These are phyloP conservation scores for Yamadazyma mexicana DNA, from an alignment of 1,139 yeast species.

Conservation along the genomic window DNA sequence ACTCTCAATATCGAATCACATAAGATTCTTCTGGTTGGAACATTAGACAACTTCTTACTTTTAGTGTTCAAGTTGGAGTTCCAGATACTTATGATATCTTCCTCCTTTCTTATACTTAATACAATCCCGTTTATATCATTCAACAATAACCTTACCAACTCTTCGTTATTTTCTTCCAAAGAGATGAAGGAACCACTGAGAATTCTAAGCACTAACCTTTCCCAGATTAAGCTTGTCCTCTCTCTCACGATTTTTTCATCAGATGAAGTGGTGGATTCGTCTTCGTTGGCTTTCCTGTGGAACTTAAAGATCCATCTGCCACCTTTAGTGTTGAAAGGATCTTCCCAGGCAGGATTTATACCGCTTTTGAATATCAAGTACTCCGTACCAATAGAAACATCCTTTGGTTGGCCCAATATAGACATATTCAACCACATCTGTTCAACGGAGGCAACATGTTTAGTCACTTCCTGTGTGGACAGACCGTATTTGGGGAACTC, in stretches of 20 bases:
- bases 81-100: constrained; percentile 55
- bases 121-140: constrained; percentile 55
- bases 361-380: constrained; percentile 63
- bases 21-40: constrained; percentile 48
- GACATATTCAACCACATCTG: constrained; percentile 61
- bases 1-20: constrained; percentile 49
- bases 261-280: constrained; percentile 10
- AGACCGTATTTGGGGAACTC: constrained; percentile 24
- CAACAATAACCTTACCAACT: constrained; percentile 35
- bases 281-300: constrained; percentile 25
- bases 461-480: constrained; percentile 20
- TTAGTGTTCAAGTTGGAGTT: constrained; percentile 43
- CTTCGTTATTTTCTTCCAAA: constrained; percentile 28
- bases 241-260: constrained; percentile 27
- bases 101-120: constrained; percentile 50
- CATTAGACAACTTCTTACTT: constrained; percentile 22
- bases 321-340: constrained; percentile 60
- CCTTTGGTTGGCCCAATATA: constrained; percentile 47
- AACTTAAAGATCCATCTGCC: constrained; percentile 68
- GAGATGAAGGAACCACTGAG: constrained; percentile 44
- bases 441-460: constrained; percentile 52
- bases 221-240: constrained; percentile 52
- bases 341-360: constrained; percentile 72
- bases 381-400: constrained; percentile 56
- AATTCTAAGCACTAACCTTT: constrained; percentile 45